Conservation (phyloP, 2,329 filamentous ascomycete genomes). For the Davidsoniella eucalypti region DNA sequence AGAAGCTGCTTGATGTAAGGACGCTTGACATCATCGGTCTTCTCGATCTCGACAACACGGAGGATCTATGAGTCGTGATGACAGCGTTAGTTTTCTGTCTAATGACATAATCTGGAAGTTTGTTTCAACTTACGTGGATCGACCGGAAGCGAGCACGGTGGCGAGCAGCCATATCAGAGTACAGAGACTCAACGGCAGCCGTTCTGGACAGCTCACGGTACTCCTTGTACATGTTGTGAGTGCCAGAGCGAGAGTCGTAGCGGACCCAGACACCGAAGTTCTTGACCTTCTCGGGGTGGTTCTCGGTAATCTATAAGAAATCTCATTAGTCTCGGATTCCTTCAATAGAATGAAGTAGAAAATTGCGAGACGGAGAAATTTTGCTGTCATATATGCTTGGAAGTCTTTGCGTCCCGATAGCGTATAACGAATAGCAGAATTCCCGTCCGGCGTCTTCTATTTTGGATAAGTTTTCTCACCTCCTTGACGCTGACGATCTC, state of each 20-base stretch:
- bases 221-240: constrained; percentile 99
- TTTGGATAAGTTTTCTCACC: constrained; percentile 37
- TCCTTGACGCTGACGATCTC: constrained; percentile 96
- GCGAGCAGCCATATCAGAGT: constrained; percentile 99
- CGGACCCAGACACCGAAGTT: constrained; percentile 99
- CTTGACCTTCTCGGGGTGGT: constrained; percentile 99
- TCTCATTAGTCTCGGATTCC: not conserved
- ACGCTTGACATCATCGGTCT: constrained; percentile 85
- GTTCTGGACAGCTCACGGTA: constrained; percentile 97
- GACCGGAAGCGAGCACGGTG: constrained; percentile 93
- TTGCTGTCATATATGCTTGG: not conserved
- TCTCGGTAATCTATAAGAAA: constrained; percentile 69
- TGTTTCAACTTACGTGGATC: constrained; percentile 65
- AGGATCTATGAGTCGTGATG: constrained; percentile 52
- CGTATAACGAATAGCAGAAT: not conserved
- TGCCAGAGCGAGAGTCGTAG: constrained; percentile 98
- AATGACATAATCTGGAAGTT: not conserved
- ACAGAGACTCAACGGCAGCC: constrained; percentile 89
- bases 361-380: too few relatives aligned
- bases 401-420: not conserved
- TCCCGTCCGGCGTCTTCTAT: not conserved
- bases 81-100: not conserved
- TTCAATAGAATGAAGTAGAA: not conserved
- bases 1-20: constrained; percentile 99
- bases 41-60: constrained; percentile 94